Base-by-base conservation (phyloP, 2,329 filamentous ascomycete species). In the Beauveria scarabaeidicola region DNA sequence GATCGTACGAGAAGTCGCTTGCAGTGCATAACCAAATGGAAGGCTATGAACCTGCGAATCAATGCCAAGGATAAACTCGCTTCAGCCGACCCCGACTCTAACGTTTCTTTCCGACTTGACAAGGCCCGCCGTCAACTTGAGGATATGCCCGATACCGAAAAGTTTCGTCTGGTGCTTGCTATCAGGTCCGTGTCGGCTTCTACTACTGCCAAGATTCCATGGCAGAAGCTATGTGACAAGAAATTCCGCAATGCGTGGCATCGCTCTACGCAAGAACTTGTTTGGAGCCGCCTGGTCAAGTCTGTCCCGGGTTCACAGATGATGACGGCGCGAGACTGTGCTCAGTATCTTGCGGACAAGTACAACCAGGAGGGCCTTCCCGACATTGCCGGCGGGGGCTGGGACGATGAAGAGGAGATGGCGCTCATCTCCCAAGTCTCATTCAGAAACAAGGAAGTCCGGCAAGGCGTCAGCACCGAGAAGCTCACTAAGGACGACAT, bases 21-120 rank as follows among this genome's bases (percentile, higher is more conserved):
- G 25, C 87, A 90, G 68, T 90, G 87, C 67, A 77, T 80, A 27
- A 77, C 78, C 27, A 91, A 91, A 68, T 91, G 86, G 85, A 82
- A 81, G 61, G 64, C 72, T 8, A 69, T 76, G 67, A 72, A 75
- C 56, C 64, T 74, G 52, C 72, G 73, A 50, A 68, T 68, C 2
- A 61, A 68, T 7, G 68, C 69, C 19, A 69, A 67, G 27, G 72
- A 73, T 54, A 70, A 70, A 60, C 63, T 73, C 13, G 66, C 64
- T 11, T 73, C 72, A 1, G 62, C 64, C 17, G 64, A 68, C 6
- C 68, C 72, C n/a, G 68, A 72, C 41, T 69, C 68, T 47, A 64
- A 64, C 61, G 72, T 70, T 62, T 71, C 70, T n/a, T 81, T 77
- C 71, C 71, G 72, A 23, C 68, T 76, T 15, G 74, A 77, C 44